Conservation (phyloP, 1,284 basidiomycete genomes). For the Malassezia arunalokei region DNA sequence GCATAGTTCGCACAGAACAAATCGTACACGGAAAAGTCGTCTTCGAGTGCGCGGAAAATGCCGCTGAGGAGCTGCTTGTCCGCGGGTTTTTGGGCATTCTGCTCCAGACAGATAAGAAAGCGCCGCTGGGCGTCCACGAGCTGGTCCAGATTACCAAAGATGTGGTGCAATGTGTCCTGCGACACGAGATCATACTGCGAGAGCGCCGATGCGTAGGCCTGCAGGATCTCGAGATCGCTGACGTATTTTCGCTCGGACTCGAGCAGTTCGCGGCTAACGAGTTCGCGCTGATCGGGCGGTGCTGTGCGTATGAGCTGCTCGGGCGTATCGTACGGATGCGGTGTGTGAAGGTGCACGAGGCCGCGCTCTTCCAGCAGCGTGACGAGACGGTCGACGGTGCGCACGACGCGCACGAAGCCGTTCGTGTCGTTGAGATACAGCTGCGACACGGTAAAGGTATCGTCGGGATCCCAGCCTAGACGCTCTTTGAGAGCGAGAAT, state of each 20-base stretch:
- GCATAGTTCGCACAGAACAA: slow-evolving; percentile 81
- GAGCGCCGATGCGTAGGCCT: slow-evolving; percentile 50
- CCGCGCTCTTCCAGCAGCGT: slow-evolving; percentile 64
- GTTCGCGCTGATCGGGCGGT: slow-evolving; percentile 55
- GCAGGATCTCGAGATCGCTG: slow-evolving; percentile 86
- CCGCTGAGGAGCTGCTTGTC: slow-evolving; percentile 56
- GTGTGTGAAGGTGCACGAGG: slow-evolving; percentile 49
- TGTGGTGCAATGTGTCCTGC: slow-evolving; percentile 82
- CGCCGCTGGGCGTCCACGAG: slow-evolving; percentile 92
- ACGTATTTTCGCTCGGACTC: slow-evolving; percentile 96
- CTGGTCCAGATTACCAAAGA: slow-evolving; percentile 90
- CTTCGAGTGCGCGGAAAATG: slow-evolving; percentile 63
- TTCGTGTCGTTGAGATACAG: slow-evolving; percentile 78
- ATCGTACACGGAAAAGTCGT: slow-evolving; percentile 58
- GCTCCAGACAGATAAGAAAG: slow-evolving; percentile 73
- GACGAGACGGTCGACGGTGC: slow-evolving; percentile 78
- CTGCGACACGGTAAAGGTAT: slow-evolving; percentile 57
- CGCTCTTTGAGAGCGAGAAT: slow-evolving; percentile 52
- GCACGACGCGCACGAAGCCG: slow-evolving; percentile 82
- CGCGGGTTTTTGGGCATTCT: slow-evolving; percentile 51
- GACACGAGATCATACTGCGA: slow-evolving; percentile 71
- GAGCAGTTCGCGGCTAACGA: slow-evolving; percentile 73
- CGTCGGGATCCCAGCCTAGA: slow-evolving; percentile 49
- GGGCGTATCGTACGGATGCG: slow-evolving; percentile 42
- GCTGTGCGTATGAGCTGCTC: slow-evolving; percentile 28